Base-by-base conservation (phyloP, 306 rosid genomes). In the Lathyrus sativus region DNA sequence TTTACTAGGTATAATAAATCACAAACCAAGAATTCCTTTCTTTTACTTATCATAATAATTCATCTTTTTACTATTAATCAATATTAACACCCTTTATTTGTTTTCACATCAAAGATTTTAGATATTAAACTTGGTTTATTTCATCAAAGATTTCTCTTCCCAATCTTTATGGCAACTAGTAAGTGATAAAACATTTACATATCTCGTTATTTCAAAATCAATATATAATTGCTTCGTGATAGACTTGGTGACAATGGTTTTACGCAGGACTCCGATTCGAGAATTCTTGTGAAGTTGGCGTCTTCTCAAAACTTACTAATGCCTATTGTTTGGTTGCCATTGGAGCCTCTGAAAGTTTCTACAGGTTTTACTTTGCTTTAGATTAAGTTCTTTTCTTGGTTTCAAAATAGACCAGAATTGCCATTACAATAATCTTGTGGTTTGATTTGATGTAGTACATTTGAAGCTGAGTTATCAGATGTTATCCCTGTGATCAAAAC, bases 291-390 rank as follows among this genome's bases (percentile, higher is more conserved):
- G 96, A 92, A 24, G 22, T 89, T 65, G 98, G 96, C 10, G 98
- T 78, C 4, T 89, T 89, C 68, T 89, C 96, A n/a, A 92, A 86
- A 82, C 88, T 92, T 74, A 89, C 95, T 33, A 92, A 89, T 71
- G 90, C 92, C 5, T 92, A 87, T 70, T 92, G 98, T 67, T 78
- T 89, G 85, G 90, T 87, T 70, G 85, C 92, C 11, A 89, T 83
- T 46, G 98, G 98, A n/a, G 96, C 91, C 60, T 92, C 98, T 6
- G 95, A 87, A 72, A 87, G 63, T 72, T 92, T 89, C 71, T 91
- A 81, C 78, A 89, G 91, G 92, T 86, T 66, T 13, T 50, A 38
- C 7, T 66, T 43, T 51, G 10, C 44, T 73, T 33, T 43, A 12
- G 28, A 19, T 38, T 45, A 9, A 7, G 44, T 19, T 15, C 39